These are phyloP conservation scores for Microdochium trichocladiopsis DNA, from an alignment of 2,329 filamentous ascomycete genomes.

Conservation along the genomic window DNA sequence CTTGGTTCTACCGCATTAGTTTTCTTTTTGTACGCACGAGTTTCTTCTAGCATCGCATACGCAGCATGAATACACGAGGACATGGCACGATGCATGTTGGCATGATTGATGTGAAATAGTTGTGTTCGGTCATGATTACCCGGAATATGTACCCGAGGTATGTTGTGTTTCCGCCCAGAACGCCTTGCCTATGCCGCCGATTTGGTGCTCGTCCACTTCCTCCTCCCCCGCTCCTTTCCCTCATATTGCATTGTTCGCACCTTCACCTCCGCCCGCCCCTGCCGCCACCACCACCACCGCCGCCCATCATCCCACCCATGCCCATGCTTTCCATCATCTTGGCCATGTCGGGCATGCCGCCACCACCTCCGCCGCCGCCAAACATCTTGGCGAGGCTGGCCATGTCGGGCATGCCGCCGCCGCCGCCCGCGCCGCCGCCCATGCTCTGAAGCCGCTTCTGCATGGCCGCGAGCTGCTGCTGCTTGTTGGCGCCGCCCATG, in stretches of 20 bases:
- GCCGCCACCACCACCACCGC: constrained; percentile 23
- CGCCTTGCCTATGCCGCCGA: background rate
- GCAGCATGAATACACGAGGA: too few relatives aligned
- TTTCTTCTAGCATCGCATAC: too few relatives aligned
- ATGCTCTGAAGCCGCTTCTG: constrained; percentile 91
- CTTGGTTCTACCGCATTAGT: too few relatives aligned
- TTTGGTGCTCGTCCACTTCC: background rate
- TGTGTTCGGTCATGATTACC: too few relatives aligned
- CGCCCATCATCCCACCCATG: constrained; percentile 50
- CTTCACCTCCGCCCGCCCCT: constrained; percentile 3
- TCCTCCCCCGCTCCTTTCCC: background rate
- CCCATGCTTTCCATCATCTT: constrained; percentile 73
- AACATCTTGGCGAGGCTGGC: constrained; percentile 89
- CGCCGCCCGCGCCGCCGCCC: constrained; percentile 63
- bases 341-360: constrained; percentile 69
- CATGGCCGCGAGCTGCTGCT: constrained; percentile 93
- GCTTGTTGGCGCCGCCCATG: constrained; percentile 85
- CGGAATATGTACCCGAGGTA: too few relatives aligned
- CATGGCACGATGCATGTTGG: too few relatives aligned
- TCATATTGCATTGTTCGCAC: background rate
- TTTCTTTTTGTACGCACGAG: too few relatives aligned
- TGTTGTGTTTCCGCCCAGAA: too few relatives aligned
- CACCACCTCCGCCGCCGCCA: constrained; percentile 61
- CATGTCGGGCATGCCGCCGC: constrained; percentile 71
- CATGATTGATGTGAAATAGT: too few relatives aligned